Evolutionary conservation across 1,284 basidiomycete species (phyloP).

Genomic region (Puccinia triticina): DNA sequence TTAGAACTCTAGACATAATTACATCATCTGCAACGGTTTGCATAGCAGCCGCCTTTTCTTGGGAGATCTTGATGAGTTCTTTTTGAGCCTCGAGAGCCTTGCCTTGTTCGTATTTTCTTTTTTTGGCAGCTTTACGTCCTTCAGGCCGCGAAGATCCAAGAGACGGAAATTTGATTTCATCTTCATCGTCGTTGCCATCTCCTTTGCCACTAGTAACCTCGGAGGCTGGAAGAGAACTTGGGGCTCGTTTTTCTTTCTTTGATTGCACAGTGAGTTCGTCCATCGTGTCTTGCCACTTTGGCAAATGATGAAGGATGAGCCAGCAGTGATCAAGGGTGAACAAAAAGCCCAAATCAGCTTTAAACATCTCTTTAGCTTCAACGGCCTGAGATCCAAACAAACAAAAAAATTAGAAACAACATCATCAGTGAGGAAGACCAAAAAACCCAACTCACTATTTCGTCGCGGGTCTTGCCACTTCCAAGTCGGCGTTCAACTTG

Average conservation of each 20-base stretch:
- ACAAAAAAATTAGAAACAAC: neutral
- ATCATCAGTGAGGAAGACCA: neutral
- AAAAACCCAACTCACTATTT: conserved; percentile 16
- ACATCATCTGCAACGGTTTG: conserved; percentile 4
- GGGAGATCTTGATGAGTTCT: neutral
- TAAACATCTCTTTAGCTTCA: conserved; percentile 11
- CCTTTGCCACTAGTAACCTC: neutral
- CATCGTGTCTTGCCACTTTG: conserved; percentile 26
- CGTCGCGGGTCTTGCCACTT: neutral
- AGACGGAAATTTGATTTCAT: neutral
- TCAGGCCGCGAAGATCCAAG: neutral
- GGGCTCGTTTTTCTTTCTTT: neutral
- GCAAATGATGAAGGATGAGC: neutral
- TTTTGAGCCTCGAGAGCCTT: neutral
- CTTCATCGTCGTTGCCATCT: neutral
- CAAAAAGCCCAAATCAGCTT: neutral
- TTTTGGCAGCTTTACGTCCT: neutral
- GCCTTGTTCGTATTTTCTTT: neutral
- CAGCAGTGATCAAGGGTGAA: conserved; percentile 23
- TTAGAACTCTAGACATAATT: neutral
- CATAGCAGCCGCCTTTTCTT: neutral
- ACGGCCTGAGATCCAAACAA: neutral
- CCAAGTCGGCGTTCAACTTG: neutral
- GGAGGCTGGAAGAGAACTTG: neutral
- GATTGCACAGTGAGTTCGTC: neutral